Evolutionary conservation across 768 basidiomycete species (phyloP).

Genomic region (Xerocomellus amylosporus): DNA sequence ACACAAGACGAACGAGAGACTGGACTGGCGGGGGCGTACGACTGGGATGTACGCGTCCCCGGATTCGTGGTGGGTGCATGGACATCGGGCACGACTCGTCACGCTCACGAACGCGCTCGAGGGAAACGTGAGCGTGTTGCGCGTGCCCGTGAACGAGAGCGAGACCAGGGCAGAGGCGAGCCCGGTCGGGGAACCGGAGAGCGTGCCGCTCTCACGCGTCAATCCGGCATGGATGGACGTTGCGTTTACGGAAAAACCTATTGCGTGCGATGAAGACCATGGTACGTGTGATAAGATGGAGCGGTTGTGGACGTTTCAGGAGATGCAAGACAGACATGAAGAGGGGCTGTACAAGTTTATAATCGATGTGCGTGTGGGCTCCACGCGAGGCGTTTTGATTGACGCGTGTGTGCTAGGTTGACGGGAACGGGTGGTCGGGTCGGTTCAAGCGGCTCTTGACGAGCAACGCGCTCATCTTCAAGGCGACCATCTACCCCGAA

Average conservation of each 20-base stretch:
- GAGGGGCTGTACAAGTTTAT: conserved; percentile 62
- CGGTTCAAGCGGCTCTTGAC: conserved; percentile 65
- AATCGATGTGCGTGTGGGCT: conserved; percentile 44
- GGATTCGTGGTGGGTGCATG: conserved; percentile 44
- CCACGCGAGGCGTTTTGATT: not conserved
- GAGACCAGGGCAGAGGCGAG: conserved; percentile 9
- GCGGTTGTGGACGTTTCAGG: conserved; percentile 49
- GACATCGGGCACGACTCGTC: conserved; percentile 51
- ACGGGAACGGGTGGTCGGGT: conserved; percentile 69
- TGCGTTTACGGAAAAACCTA: conserved; percentile 48
- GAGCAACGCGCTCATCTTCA: conserved; percentile 62
- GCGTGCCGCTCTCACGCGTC: conserved; percentile 19
- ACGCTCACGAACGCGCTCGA: conserved; percentile 39
- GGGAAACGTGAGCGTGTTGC: conserved; percentile 40
- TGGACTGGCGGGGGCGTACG: conserved; percentile 73
- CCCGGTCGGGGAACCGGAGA: not conserved
- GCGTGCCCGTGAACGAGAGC: conserved; percentile 19
- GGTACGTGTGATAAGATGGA: conserved; percentile 42
- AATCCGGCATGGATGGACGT: conserved; percentile 61
- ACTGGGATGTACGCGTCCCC: conserved; percentile 56
- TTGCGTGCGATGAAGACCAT: conserved; percentile 36
- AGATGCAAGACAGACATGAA: conserved; percentile 40
- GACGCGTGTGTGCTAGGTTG: conserved; percentile 37
- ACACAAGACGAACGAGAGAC: conserved; percentile 54
- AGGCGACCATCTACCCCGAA: conserved; percentile 71